phyloP scores from a whole-genome alignment of 2,329 filamentous ascomycete genomes.

The Ceratocystis harringtonii region DNA sequence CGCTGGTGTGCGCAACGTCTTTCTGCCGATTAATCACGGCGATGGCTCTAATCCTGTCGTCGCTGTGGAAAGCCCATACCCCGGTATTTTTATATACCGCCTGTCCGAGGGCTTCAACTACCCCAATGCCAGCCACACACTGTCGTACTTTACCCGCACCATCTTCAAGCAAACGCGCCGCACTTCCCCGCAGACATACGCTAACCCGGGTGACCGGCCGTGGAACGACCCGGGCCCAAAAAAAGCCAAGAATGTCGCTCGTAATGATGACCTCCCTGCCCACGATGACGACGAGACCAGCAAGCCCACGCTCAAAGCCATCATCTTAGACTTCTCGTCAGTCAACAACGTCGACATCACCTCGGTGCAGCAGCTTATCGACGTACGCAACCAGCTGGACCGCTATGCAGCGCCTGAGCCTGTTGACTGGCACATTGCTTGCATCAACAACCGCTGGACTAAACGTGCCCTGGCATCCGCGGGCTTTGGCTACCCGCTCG shows the following conservation, averaged over 20 bases:
- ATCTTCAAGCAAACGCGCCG: slow-evolving; percentile 60
- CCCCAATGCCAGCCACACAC: slow-evolving; percentile 77
- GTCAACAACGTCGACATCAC: slow-evolving; percentile 93
- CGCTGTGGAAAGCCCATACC: slow-evolving; percentile 65
- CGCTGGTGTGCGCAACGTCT: slow-evolving; percentile 52
- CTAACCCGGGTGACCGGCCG: slow-evolving; percentile 59
- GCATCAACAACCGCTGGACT: slow-evolving; percentile 86
- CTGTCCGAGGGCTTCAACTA: slow-evolving; percentile 95
- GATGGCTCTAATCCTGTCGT: slow-evolving; percentile 84
- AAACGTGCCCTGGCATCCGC: slow-evolving; percentile 77
- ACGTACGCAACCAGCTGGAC: slow-evolving; percentile 88
- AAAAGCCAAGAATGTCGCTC: slow-evolving; percentile 26
- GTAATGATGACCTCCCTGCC: slow-evolving; percentile 21
- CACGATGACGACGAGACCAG: slow-evolving; percentile 25
- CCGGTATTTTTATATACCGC: slow-evolving; percentile 89
- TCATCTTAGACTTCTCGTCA: slow-evolving; percentile 84
- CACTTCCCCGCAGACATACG: slow-evolving; percentile 54
- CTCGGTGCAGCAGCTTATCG: slow-evolving; percentile 80
- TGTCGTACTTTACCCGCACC: slow-evolving; percentile 59
- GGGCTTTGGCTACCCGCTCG: slow-evolving; percentile 72
- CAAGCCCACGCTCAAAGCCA: slow-evolving; percentile 62
- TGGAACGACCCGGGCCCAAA: slow-evolving; percentile 87
- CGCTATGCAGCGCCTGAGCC: slow-evolving; percentile 62
- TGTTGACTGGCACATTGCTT: slow-evolving; percentile 94
- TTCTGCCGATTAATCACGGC: slow-evolving; percentile 71